phyloP scores from a whole-genome alignment of 257 asterid species.

The Salvia miltiorrhiza region DNA sequence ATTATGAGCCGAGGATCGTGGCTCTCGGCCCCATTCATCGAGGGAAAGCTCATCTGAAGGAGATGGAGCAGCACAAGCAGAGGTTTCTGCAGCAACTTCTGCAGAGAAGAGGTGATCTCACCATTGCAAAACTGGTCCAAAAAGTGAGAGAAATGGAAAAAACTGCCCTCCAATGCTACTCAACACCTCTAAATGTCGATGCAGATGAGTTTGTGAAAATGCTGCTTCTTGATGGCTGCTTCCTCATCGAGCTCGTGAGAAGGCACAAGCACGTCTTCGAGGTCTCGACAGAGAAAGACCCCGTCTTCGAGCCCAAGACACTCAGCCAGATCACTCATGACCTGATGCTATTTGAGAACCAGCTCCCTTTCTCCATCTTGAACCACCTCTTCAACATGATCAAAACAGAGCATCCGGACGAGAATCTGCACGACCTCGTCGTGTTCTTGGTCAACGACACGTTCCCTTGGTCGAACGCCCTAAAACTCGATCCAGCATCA shows the following conservation, averaged over 20 bases:
- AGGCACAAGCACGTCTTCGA: background rate
- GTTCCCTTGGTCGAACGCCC: background rate
- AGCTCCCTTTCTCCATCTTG: constrained; percentile 24
- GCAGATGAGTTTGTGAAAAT: constrained; percentile 20
- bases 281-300: constrained; percentile 9
- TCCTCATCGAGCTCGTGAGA: no score
- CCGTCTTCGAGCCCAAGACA: constrained; percentile 22
- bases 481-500: background rate
- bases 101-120: background rate
- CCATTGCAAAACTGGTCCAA: constrained; percentile 3
- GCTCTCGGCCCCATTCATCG: constrained; percentile 43
- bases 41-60: background rate
- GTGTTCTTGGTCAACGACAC: background rate
- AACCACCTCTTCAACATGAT: constrained; percentile 23
- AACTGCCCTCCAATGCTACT: constrained; percentile 27
- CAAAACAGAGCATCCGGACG: background rate
- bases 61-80: constrained; percentile 35
- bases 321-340: constrained; percentile 17
- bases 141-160: background rate
- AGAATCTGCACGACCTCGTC: background rate
- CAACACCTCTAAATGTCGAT: background rate
- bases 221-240: constrained; percentile 44
- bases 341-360: constrained; percentile 39
- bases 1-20: constrained; percentile 33
- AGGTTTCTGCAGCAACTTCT: constrained; percentile 22